Percentiles rank a stretch among this genome's conserved stretches.
These are phyloP conservation scores for Ceratocystis huliohia DNA, from an alignment of 2,329 filamentous ascomycete species.

Conservation along the genomic window DNA sequence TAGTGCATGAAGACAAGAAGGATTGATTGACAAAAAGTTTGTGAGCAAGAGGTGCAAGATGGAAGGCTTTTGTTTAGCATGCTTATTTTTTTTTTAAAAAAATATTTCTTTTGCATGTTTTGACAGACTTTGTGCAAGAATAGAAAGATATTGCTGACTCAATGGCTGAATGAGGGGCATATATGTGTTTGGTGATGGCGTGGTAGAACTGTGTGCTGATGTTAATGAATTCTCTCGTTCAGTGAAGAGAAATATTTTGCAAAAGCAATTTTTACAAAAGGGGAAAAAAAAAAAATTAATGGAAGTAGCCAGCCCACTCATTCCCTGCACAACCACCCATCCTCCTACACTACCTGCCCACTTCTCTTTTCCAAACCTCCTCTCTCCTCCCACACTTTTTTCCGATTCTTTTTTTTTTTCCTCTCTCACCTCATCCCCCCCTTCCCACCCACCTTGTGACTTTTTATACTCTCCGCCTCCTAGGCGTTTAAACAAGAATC, in stretches of 20 bases:
- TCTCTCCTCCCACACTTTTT: conserved; percentile 19
- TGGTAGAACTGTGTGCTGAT: too few relatives aligned
- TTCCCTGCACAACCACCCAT: conserved; percentile 18
- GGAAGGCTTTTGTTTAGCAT: too few relatives aligned
- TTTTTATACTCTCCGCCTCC: conserved; percentile 21
- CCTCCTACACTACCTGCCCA: conserved; percentile 11
- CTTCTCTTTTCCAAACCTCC: conserved; percentile 21
- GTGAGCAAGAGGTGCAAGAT: too few relatives aligned
- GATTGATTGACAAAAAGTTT: neutral
- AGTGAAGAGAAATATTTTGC: neutral
- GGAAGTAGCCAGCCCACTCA: conserved; percentile 17
- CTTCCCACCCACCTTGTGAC: conserved; percentile 21
- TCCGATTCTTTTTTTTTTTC: conserved; percentile 18
- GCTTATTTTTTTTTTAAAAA: too few relatives aligned
- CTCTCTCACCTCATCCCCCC: conserved; percentile 20
- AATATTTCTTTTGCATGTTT: too few relatives aligned
- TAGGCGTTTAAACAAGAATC: conserved; percentile 24
- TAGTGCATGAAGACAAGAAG: neutral
- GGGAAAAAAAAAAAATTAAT: conserved; percentile 14
- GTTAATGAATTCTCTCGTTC: too few relatives aligned
- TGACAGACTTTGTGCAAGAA: too few relatives aligned
- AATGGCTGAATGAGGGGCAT: too few relatives aligned
- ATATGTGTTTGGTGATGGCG: too few relatives aligned
- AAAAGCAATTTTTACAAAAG: conserved; percentile 2
- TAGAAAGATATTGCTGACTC: too few relatives aligned